Conservation (phyloP, 495 filamentous ascomycete species). For the Neurospora sp. region DNA sequence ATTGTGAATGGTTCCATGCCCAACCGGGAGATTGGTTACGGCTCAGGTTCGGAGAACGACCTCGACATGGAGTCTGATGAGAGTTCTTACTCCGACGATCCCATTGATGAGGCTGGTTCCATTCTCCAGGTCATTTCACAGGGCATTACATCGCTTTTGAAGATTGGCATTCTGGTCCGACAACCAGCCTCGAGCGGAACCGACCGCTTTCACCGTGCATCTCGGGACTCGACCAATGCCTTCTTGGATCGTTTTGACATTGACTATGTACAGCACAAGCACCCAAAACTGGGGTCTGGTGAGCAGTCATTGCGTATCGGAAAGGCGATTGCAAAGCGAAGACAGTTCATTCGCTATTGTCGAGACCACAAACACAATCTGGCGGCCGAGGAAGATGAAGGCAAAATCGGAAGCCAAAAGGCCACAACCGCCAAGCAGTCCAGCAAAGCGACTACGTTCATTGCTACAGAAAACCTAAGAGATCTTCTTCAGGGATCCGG, state of each 20-base stretch:
- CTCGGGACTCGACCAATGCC: neutral
- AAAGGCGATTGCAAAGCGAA: constrained; percentile 20
- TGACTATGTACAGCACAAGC: constrained; percentile 1
- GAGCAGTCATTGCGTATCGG: constrained; percentile 17
- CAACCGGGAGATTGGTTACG: neutral
- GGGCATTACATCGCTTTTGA: neutral
- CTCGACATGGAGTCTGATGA: neutral
- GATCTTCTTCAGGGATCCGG: neutral
- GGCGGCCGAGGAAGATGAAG: neutral
- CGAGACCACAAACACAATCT: constrained; percentile 15
- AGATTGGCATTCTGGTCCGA: neutral
- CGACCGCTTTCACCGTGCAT: constrained; percentile 1
- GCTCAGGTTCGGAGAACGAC: neutral
- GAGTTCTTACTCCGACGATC: neutral
- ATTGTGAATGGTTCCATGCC: neutral
- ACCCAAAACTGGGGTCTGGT: neutral
- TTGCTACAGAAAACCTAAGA: neutral
- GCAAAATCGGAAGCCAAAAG: neutral
- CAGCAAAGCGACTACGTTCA: constrained; percentile 8
- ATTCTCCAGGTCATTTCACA: neutral
- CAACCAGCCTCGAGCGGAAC: neutral
- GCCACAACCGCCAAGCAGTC: neutral
- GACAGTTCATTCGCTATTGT: constrained; percentile 24
- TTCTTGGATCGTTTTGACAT: constrained; percentile 2
- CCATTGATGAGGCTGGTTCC: neutral